Percentiles rank a stretch among this genome's conserved stretches.
phyloP scores from a whole-genome alignment of 129 eudicot genomes.

The Tagetes patula region DNA sequence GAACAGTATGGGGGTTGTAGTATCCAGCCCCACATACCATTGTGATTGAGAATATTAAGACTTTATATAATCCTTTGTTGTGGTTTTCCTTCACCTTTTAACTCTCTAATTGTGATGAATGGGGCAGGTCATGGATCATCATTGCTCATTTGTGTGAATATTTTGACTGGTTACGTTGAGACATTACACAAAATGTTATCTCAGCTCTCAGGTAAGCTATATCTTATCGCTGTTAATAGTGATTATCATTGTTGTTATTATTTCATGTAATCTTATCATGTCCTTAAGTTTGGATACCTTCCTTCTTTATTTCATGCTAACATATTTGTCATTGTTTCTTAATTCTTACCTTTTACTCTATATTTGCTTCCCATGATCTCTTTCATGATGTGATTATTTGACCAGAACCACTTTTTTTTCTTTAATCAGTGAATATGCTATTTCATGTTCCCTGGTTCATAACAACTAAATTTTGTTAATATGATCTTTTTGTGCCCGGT shows the following conservation, averaged over 20 bases:
- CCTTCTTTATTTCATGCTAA: neutral
- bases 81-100: conserved; percentile 8
- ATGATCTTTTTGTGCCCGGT: neutral
- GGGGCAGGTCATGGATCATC: conserved; percentile 95
- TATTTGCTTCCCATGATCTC: neutral
- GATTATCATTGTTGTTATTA: neutral
- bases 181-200: conserved; percentile 84
- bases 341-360: neutral
- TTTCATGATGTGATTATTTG: neutral
- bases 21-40: neutral
- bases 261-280: conserved; percentile 1
- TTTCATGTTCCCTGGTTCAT: neutral
- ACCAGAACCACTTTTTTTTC: neutral
- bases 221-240: neutral
- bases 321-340: neutral
- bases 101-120: conserved; percentile 29
- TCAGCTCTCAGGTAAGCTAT: conserved; percentile 75
- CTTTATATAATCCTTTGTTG: neutral
- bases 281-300: neutral
- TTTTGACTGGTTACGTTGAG: conserved; percentile 89
- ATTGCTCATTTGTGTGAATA: conserved; percentile 79
- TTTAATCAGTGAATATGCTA: neutral
- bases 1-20: conserved; percentile 3
- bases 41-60: neutral
- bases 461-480: neutral